Evolutionary conservation across 2,329 filamentous ascomycete genomes (phyloP).

Genomic region (Neonectria sp.): DNA sequence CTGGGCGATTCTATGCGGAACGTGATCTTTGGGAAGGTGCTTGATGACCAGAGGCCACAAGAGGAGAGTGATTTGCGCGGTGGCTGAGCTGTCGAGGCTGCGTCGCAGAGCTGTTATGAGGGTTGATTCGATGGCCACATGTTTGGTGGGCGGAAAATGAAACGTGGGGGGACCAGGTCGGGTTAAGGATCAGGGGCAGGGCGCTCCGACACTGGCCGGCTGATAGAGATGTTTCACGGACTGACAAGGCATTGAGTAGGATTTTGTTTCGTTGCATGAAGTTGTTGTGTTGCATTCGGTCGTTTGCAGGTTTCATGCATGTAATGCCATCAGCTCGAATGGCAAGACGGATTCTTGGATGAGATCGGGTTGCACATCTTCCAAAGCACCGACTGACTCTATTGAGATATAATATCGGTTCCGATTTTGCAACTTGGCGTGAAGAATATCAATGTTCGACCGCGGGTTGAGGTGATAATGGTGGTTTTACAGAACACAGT

Average conservation of each 20-base stretch:
- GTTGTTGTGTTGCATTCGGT: not conserved
- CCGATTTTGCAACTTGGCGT: not conserved
- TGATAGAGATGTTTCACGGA: slow-evolving; percentile 7
- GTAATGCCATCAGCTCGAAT: not conserved
- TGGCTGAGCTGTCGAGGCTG: not conserved
- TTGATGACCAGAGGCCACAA: slow-evolving; percentile 3
- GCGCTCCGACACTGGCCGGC: not conserved
- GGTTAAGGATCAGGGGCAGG: not conserved
- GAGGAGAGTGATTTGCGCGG: slow-evolving; percentile 6
- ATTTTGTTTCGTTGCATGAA: slow-evolving; percentile 14
- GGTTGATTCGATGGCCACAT: slow-evolving; percentile 21
- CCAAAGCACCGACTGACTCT: not conserved
- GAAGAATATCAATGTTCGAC: not conserved
- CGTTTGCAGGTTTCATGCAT: slow-evolving; percentile 2
- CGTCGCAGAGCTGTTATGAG: not conserved
- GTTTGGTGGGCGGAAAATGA: slow-evolving; percentile 24
- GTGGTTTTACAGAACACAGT: not conserved
- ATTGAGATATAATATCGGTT: not conserved
- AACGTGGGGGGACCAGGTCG: slow-evolving; percentile 12
- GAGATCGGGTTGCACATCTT: not conserved
- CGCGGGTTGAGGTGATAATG: not conserved
- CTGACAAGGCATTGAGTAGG: slow-evolving; percentile 3
- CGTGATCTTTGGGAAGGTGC: not conserved
- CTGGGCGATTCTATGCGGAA: not conserved
- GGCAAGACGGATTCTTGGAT: not conserved